These are phyloP conservation scores for Pythium vanterpoolii DNA, from an alignment of 352 stramenopile species.

Conservation along the genomic window DNA sequence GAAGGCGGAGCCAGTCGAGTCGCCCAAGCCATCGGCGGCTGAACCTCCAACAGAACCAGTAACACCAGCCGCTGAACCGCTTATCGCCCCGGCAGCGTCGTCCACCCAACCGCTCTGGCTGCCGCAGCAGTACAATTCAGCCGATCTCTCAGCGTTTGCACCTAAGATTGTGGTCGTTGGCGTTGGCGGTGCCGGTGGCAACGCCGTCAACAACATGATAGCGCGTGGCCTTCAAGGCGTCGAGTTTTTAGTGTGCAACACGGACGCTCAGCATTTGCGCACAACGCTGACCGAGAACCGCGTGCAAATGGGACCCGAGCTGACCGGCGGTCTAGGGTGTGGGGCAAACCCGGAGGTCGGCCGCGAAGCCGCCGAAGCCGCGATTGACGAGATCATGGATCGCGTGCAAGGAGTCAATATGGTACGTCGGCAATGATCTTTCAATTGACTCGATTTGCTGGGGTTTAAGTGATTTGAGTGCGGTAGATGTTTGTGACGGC, in stretches of 20 bases:
- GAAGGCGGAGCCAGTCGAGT: conserved; percentile 22
- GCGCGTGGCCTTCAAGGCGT: conserved; percentile 76
- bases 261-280: conserved; percentile 88
- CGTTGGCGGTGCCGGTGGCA: conserved; percentile 85
- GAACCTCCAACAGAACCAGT: not conserved
- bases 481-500: conserved; percentile 85
- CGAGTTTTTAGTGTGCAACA: conserved; percentile 91
- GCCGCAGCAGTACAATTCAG: conserved; percentile 50
- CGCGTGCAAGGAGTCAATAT: conserved; percentile 83
- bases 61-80: conserved; percentile 30
- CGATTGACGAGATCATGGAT: conserved; percentile 86
- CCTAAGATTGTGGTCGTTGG: conserved; percentile 87
- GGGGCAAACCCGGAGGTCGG: conserved; percentile 81
- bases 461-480: not conserved
- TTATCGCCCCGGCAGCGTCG: conserved; percentile 38
- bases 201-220: conserved; percentile 91
- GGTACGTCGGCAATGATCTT: no score
- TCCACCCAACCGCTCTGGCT: conserved; percentile 78
- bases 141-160: conserved; percentile 71
- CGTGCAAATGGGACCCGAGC: conserved; percentile 85
- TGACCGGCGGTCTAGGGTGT: conserved; percentile 81
- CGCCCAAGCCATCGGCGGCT: conserved; percentile 5
- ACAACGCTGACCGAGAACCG: conserved; percentile 90
- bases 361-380: conserved; percentile 60
- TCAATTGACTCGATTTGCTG: not conserved